Conservation (phyloP, 1,284 basidiomycete genomes). For the Cutaneotrichosporon daszewskae region DNA sequence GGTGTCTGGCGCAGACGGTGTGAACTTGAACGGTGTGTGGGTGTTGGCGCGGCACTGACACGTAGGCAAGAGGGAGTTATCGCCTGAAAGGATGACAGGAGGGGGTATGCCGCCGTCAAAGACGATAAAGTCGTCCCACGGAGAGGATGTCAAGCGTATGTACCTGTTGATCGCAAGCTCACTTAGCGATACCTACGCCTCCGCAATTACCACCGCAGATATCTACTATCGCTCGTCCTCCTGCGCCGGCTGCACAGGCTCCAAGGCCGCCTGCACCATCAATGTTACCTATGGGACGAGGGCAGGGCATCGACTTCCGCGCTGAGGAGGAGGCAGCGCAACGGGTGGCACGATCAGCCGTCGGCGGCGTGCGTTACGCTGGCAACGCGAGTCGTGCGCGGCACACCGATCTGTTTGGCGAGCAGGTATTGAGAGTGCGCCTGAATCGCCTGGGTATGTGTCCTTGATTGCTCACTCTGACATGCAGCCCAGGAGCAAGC, state of each 20-base stretch:
- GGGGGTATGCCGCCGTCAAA: constrained; percentile 10
- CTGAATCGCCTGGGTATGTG: constrained; percentile 25
- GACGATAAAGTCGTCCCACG: constrained; percentile 13
- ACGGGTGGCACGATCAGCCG: constrained; percentile 16
- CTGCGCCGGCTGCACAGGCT: not conserved
- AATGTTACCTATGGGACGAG: constrained; percentile 14
- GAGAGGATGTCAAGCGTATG: constrained; percentile 5
- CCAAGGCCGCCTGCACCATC: not conserved
- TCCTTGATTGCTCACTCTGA: not conserved
- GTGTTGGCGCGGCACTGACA: not conserved
- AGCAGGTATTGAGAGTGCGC: constrained; percentile 20
- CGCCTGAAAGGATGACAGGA: constrained; percentile 6
- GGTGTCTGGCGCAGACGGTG: not conserved
- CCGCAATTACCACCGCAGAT: not conserved
- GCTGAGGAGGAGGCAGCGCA: constrained; percentile 42
- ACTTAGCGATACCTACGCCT: not conserved
- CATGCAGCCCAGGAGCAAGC: constrained; percentile 26
- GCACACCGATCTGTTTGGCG: constrained; percentile 34
- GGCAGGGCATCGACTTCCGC: constrained; percentile 25
- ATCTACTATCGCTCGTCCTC: too few species aligned
- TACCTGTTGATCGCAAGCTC: too few species aligned
- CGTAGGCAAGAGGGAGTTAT: constrained; percentile 17
- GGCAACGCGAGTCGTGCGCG: constrained; percentile 23
- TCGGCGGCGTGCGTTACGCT: constrained; percentile 15
- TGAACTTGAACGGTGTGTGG: constrained; percentile 17